phyloP scores from a whole-genome alignment of 495 filamentous ascomycete species.

The Letharia lupina region DNA sequence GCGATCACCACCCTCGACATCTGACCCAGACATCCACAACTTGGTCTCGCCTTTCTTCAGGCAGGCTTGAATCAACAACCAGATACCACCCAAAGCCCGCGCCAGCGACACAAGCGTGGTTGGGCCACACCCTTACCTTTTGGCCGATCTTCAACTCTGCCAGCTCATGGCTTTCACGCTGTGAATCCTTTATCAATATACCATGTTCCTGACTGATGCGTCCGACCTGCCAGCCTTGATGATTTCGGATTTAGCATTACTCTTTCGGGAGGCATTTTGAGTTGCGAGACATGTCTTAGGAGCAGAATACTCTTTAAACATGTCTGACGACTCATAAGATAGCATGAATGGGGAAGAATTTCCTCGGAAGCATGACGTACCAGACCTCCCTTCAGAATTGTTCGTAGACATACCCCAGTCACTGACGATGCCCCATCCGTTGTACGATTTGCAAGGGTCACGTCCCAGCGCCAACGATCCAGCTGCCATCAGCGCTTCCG shows the following conservation, averaged over 20 bases:
- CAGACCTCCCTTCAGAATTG: conserved; percentile 8
- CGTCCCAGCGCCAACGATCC: conserved; percentile 66
- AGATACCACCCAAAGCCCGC: conserved; percentile 67
- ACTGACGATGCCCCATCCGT: conserved; percentile 65
- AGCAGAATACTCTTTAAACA: too few species aligned
- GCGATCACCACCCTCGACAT: conserved; percentile 22
- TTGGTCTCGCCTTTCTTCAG: conserved; percentile 43
- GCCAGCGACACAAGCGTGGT: conserved; percentile 76
- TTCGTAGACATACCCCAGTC: conserved; percentile 40
- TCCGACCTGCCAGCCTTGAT: conserved; percentile 50
- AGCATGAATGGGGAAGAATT: too few species aligned
- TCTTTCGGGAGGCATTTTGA: too few species aligned
- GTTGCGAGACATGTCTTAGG: too few species aligned
- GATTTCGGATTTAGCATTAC: too few species aligned
- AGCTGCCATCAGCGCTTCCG: conserved; percentile 63
- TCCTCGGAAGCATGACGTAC: too few species aligned
- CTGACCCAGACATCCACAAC: conserved; percentile 65
- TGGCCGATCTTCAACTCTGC: conserved; percentile 31
- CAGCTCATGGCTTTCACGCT: background rate
- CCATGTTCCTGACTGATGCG: conserved; percentile 61
- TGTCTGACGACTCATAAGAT: too few species aligned
- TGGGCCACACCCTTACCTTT: conserved; percentile 66
- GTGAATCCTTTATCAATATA: conserved; percentile 35
- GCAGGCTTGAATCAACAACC: conserved; percentile 53
- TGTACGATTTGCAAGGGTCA: conserved; percentile 64